Evolutionary conservation across 306 rosid genomes (phyloP).

Genomic region (Cucurbita maxima): DNA sequence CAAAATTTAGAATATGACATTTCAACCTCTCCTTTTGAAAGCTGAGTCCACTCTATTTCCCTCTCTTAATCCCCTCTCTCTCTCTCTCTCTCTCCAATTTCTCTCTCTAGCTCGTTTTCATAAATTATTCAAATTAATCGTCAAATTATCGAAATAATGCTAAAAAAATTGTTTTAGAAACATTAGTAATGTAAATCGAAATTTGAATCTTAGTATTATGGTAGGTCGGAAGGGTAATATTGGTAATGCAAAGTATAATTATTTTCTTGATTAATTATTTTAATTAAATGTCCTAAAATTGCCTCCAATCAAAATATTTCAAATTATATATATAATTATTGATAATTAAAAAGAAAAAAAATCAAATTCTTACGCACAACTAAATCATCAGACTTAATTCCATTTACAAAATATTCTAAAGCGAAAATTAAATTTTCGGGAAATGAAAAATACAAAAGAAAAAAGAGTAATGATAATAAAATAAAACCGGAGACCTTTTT

Average conservation of each 20-base stretch:
- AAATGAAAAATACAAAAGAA: not conserved
- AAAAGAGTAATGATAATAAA: not conserved
- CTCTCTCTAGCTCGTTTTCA: no score
- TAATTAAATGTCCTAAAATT: not conserved
- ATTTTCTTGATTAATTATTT: not conserved
- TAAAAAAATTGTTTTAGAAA: no score
- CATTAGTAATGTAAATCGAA: no score
- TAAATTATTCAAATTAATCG: no score
- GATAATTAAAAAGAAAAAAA: not conserved
- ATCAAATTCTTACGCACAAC: not conserved
- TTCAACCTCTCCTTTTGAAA: not conserved
- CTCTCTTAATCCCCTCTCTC: no score
- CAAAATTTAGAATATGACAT: not conserved
- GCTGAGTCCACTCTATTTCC: not conserved
- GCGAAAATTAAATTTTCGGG: not conserved
- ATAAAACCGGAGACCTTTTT: not conserved
- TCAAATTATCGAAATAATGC: no score
- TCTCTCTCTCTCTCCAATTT: no score
- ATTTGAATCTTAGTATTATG: no score
- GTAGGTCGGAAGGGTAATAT: no score
- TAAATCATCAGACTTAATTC: not conserved
- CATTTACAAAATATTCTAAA: constrained; percentile 7
- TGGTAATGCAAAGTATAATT: not conserved
- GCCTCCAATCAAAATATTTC: not conserved
- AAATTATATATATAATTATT: not conserved